Conservation (phyloP, 2,329 filamentous ascomycete genomes). For the Trichoderma lentiforme region DNA sequence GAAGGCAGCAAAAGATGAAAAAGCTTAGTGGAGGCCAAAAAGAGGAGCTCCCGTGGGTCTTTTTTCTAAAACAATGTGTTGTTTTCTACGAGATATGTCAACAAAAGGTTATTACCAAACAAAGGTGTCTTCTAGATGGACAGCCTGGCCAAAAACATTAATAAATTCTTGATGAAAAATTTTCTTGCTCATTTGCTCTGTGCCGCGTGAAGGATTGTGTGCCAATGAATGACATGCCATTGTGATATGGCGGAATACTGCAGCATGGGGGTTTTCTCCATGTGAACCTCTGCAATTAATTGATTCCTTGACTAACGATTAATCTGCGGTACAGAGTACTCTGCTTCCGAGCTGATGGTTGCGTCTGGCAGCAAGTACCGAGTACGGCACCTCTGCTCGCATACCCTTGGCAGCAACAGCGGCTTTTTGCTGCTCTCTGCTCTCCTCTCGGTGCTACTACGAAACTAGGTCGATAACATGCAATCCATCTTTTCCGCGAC, state of each 20-base stretch:
- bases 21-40: slow-evolving; percentile 14
- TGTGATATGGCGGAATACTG: background rate
- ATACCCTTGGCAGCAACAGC: background rate
- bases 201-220: background rate
- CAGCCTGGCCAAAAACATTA: slow-evolving; percentile 18
- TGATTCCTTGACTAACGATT: background rate
- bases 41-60: slow-evolving; percentile 18
- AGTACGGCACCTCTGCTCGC: background rate
- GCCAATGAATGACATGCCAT: background rate
- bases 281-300: background rate
- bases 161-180: slow-evolving; percentile 10
- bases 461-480: background rate
- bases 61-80: slow-evolving; percentile 3
- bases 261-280: background rate
- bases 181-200: background rate
- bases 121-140: slow-evolving; percentile 9
- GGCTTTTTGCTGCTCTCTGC: background rate
- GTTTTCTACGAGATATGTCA: slow-evolving; percentile 15
- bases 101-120: slow-evolving; percentile 7
- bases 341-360: background rate
- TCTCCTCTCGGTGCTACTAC: background rate
- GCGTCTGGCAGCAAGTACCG: background rate
- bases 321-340: background rate
- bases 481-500: background rate
- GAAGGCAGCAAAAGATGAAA: background rate